Evolutionary conservation across 1,284 basidiomycete genomes (phyloP).

Genomic region (Ustilago crameri): DNA sequence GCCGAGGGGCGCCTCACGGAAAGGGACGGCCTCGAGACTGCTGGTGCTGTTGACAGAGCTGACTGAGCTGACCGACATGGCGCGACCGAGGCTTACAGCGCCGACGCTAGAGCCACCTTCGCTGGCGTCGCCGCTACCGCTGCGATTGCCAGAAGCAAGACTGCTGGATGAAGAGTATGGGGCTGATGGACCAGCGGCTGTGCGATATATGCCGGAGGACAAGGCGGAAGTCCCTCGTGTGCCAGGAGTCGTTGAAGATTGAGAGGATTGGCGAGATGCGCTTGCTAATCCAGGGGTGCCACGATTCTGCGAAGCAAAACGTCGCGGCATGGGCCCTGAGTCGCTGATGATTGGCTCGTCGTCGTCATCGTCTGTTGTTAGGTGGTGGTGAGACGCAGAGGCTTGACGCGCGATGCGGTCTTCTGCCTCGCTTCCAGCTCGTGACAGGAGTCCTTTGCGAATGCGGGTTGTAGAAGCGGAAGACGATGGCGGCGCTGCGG

Average conservation of each 20-base stretch:
- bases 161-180: conserved; percentile 21
- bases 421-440: conserved; percentile 47
- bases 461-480: conserved; percentile 42
- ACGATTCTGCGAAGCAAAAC: conserved; percentile 44
- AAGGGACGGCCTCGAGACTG: conserved; percentile 65
- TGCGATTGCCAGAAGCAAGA: conserved; percentile 36
- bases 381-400: conserved; percentile 17
- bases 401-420: conserved; percentile 25
- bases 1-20: conserved; percentile 64
- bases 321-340: conserved; percentile 50
- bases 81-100: conserved; percentile 53
- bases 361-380: conserved; percentile 53
- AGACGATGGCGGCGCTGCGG: conserved; percentile 37
- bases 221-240: not conserved
- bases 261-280: conserved; percentile 36
- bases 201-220: not conserved
- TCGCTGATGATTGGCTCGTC: conserved; percentile 49
- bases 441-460: conserved; percentile 41
- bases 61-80: conserved; percentile 63
- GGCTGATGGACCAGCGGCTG: not conserved
- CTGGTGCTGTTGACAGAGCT: conserved; percentile 64
- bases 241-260: conserved; percentile 31
- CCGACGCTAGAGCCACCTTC: conserved; percentile 35
- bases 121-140: conserved; percentile 46
- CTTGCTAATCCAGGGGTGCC: conserved; percentile 2